Evolutionary conservation across 192 early-diverging fungal species (phyloP).

Genomic region (Linnemannia elongata): DNA sequence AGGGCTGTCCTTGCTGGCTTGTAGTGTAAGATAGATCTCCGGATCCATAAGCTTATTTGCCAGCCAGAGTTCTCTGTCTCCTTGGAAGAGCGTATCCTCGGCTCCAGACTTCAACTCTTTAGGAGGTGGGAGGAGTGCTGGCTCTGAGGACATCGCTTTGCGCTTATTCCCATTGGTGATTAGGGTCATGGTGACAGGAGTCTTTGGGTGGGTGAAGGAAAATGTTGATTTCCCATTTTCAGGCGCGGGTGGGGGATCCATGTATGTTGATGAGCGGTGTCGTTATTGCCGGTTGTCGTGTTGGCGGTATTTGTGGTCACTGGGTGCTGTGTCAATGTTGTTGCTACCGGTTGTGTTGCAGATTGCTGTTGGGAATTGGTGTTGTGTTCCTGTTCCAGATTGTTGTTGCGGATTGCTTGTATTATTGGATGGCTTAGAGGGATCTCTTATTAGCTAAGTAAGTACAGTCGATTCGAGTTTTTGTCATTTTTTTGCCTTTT

Average conservation of each 20-base stretch:
- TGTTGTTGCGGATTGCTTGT: no score
- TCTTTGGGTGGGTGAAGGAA: neutral
- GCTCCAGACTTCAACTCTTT: neutral
- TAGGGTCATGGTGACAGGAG: neutral
- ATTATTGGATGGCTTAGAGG: no score
- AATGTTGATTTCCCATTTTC: neutral
- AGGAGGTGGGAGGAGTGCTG: neutral
- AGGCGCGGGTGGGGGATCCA: neutral
- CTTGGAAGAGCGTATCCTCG: constrained; percentile 17
- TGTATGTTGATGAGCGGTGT: neutral
- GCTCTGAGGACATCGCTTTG: neutral
- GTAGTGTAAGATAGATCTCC: constrained; percentile 5
- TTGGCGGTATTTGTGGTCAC: no score
- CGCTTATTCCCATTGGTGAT: constrained; percentile 2
- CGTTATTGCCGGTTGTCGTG: neutral
- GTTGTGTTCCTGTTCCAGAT: no score
- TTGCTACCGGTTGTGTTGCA: no score
- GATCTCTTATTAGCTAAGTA: no score
- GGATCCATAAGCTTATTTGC: constrained; percentile 13
- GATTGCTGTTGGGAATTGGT: no score
- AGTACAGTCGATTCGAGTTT: no score
- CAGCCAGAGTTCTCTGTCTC: constrained; percentile 13
- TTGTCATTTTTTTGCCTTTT: no score
- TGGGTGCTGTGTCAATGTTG: no score
- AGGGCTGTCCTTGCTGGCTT: neutral